phyloP scores from a whole-genome alignment of 148 eudicot species.

The Cornus florida region DNA sequence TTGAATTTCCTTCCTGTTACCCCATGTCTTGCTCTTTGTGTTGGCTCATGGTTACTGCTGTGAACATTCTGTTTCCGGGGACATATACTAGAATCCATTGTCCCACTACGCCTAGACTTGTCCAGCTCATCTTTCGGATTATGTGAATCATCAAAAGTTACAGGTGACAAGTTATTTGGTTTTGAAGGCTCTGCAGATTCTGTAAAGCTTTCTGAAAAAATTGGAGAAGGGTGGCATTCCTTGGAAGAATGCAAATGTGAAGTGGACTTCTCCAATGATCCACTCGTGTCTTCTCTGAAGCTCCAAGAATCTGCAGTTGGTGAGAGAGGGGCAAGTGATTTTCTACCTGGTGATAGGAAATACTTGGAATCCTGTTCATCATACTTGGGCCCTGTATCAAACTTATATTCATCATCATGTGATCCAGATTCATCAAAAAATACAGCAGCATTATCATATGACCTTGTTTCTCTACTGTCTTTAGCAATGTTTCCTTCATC shows the following conservation, averaged over 20 bases:
- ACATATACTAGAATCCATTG: slow-evolving; percentile 20
- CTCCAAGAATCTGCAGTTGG: slow-evolving; percentile 22
- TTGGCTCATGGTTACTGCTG: slow-evolving; percentile 17
- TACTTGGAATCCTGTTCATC: slow-evolving; percentile 30
- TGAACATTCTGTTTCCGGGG: slow-evolving; percentile 9
- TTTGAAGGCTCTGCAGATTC: slow-evolving; percentile 38
- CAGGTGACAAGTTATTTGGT: slow-evolving; percentile 38
- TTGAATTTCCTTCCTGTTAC: slow-evolving; percentile 16
- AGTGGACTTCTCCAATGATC: slow-evolving; percentile 11
- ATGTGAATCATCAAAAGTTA: slow-evolving; percentile 64
- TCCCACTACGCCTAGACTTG: slow-evolving; percentile 19
- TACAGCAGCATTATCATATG: no score
- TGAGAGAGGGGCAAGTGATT: slow-evolving; percentile 21
- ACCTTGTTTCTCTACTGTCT: no score
- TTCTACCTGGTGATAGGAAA: slow-evolving; percentile 29
- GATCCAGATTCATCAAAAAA: slow-evolving; percentile 58
- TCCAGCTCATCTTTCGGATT: slow-evolving; percentile 41
- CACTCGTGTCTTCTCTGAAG: slow-evolving; percentile 21
- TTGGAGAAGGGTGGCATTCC: slow-evolving; percentile 22
- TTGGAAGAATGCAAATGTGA: slow-evolving; percentile 20
- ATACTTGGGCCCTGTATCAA: slow-evolving; percentile 35
- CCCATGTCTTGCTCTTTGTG: slow-evolving; percentile 12
- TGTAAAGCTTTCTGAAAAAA: slow-evolving; percentile 29
- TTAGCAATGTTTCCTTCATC: slow-evolving; percentile 14
- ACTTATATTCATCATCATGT: slow-evolving; percentile 39